These are phyloP conservation scores for Purpureocillium takamizusanense DNA, from an alignment of 2,329 filamentous ascomycete species.

Conservation along the genomic window DNA sequence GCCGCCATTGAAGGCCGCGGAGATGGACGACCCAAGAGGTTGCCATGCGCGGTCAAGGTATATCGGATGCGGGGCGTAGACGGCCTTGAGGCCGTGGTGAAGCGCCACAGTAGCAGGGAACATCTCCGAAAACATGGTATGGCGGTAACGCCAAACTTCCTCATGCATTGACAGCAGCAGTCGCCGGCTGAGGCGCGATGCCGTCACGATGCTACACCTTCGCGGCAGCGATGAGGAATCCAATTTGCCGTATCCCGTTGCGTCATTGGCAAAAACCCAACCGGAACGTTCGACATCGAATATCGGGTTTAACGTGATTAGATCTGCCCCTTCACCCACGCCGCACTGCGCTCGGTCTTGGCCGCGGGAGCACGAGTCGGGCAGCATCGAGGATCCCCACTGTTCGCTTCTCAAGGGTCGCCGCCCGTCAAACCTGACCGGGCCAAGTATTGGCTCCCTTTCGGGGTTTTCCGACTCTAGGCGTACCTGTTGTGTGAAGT, in stretches of 20 bases:
- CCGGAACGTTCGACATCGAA: conserved; percentile 64
- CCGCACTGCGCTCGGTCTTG: conserved; percentile 47
- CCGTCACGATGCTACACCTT: conserved; percentile 63
- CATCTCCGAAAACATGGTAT: conserved; percentile 74
- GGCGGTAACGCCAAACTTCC: conserved; percentile 57
- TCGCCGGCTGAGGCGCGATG: conserved; percentile 56
- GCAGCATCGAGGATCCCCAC: conserved; percentile 42
- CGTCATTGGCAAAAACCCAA: conserved; percentile 63
- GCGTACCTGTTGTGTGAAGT: conserved; percentile 59
- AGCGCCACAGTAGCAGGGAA: conserved; percentile 62
- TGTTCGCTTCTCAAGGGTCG: conserved; percentile 40
- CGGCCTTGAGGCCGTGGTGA: conserved; percentile 70
- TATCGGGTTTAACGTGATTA: conserved; percentile 70
- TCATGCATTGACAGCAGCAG: conserved; percentile 66
- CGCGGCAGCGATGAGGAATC: conserved; percentile 37
- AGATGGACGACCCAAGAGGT: conserved; percentile 51
- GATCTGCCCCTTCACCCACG: conserved; percentile 62
- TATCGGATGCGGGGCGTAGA: conserved; percentile 73
- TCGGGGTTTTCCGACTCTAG: conserved; percentile 46
- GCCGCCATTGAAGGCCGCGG: conserved; percentile 71
- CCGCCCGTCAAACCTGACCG: conserved; percentile 42
- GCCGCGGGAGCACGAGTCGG: conserved; percentile 44
- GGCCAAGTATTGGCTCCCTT: conserved; percentile 59
- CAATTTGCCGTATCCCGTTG: conserved; percentile 59
- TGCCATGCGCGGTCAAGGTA: conserved; percentile 71